Base-by-base conservation (phyloP, 2,329 filamentous ascomycete genomes). In the Xylariaceae sp. region DNA sequence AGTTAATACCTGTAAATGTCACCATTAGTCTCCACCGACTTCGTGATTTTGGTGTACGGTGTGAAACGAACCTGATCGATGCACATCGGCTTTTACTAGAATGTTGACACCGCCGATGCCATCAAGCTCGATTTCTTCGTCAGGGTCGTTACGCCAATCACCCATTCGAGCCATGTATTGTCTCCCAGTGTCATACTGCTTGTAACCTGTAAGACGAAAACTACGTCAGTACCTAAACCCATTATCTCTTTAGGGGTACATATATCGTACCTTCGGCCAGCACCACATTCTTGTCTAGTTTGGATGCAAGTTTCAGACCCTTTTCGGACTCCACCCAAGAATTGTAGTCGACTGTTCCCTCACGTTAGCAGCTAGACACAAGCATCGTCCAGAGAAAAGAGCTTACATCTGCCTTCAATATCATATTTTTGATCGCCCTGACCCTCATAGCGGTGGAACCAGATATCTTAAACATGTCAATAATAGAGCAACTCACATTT, bases 31-130 rank as follows among this genome's bases (percentile, higher is more conserved):
- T 47, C 23, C 37, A 40, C n/a, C 16, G n/a, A 18, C 2, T 20
- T 20, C n/a, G 32, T 41, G 7, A 26, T 3, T 21, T 42, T 52
- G 14, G 20, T 19, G 42, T 32, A 21, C 19, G 6, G 18, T 41
- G 20, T 29, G 14, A 32, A 45, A 74, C 81, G 57, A 80, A 93
- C 91, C 91, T 69, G 93, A 91, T 77, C 95, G 86, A 75, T 99
- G 95, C 10, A 99, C 93, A 73, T 99, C 93, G 5, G 92, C 95
- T 79, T 99, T 99, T 64, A 99, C 95, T 44, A 99, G 79, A 68
- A 99, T 97, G 74, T 93, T 98, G 60, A 99, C 95, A 67, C 95
- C 95, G 63, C 95, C 95, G 74, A 99, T 92, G 59, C 93, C 95
- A 71, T 99, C 95, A 47, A 99, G 88, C 64, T 92, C 86, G 23